Evolutionary conservation across 768 basidiomycete species (phyloP).

Genomic region (Lentinula lateritia): DNA sequence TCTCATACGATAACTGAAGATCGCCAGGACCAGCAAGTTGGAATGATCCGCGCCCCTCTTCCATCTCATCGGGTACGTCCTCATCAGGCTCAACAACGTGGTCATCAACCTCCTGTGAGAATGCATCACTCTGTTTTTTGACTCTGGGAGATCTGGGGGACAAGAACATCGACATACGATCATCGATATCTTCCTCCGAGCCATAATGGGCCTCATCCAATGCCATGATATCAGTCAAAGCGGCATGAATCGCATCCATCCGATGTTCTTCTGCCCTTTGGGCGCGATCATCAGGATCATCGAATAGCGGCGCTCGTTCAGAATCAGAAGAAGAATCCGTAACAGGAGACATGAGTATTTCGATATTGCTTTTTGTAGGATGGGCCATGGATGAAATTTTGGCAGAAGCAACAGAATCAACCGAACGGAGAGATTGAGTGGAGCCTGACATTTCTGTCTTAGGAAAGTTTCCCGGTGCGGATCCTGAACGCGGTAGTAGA

Average conservation of each 20-base stretch:
- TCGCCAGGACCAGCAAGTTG: slow-evolving; percentile 85
- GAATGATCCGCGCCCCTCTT: slow-evolving; percentile 45
- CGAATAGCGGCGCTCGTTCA: slow-evolving; percentile 71
- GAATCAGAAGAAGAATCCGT: slow-evolving; percentile 44
- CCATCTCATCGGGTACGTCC: slow-evolving; percentile 34
- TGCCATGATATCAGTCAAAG: slow-evolving; percentile 93
- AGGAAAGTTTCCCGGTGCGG: slow-evolving; percentile 30
- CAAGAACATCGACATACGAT: slow-evolving; percentile 7
- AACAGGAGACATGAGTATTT: slow-evolving; percentile 76
- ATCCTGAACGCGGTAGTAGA: slow-evolving; percentile 26
- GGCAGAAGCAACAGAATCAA: slow-evolving; percentile 10
- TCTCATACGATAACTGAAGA: slow-evolving; percentile 83
- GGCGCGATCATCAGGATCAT: slow-evolving; percentile 68
- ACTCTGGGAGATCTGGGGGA: slow-evolving; percentile 4
- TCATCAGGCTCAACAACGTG: slow-evolving; percentile 48
- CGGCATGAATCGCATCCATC: slow-evolving; percentile 96
- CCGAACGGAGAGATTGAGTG: slow-evolving; percentile 24
- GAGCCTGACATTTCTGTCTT: slow-evolving; percentile 37
- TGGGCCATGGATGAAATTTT: slow-evolving; percentile 12
- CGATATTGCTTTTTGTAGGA: slow-evolving; percentile 53
- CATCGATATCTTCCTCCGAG: neutral
- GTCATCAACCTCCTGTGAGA: slow-evolving; percentile 36
- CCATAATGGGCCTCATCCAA: slow-evolving; percentile 47
- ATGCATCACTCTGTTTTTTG: slow-evolving; percentile 22
- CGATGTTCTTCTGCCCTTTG: slow-evolving; percentile 73